These are phyloP conservation scores for Vigna unguiculata DNA, from an alignment of 306 rosid genomes.

Conservation along the genomic window DNA sequence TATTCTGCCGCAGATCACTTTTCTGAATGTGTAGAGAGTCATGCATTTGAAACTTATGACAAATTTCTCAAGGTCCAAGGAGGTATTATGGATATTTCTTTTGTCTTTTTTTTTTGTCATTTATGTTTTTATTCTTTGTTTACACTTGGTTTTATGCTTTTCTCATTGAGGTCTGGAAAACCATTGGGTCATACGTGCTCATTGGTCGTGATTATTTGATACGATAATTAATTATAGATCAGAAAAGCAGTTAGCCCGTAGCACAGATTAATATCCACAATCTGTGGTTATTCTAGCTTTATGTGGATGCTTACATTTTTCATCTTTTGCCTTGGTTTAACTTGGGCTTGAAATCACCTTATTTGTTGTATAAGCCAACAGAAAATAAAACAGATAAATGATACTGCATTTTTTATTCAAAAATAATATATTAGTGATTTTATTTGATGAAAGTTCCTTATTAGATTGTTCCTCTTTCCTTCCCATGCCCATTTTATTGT, in stretches of 20 bases:
- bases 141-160: conserved; percentile 23
- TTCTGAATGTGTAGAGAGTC: conserved; percentile 92
- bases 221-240: conserved; percentile 11
- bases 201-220: conserved; percentile 21
- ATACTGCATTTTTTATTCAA: conserved; percentile 22
- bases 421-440: conserved; percentile 13
- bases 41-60: conserved; percentile 94
- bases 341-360: conserved; percentile 12
- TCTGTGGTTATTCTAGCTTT: conserved; percentile 36
- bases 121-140: not conserved
- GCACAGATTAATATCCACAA: conserved; percentile 12
- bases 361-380: not conserved
- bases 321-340: conserved; percentile 7
- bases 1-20: conserved; percentile 83
- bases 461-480: conserved; percentile 17
- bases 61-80: conserved; percentile 81
- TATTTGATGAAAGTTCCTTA: conserved; percentile 23
- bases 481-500: conserved; percentile 22
- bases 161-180: conserved; percentile 8
- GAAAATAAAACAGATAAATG: conserved; percentile 23
- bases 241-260: conserved; percentile 15
- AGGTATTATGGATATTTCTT: conserved; percentile 60
- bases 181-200: conserved; percentile 37
- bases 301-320: not conserved
- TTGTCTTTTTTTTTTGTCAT: not conserved